Conservation (phyloP, 2,329 filamentous ascomycete genomes). For the Hypoxylon sp. region DNA sequence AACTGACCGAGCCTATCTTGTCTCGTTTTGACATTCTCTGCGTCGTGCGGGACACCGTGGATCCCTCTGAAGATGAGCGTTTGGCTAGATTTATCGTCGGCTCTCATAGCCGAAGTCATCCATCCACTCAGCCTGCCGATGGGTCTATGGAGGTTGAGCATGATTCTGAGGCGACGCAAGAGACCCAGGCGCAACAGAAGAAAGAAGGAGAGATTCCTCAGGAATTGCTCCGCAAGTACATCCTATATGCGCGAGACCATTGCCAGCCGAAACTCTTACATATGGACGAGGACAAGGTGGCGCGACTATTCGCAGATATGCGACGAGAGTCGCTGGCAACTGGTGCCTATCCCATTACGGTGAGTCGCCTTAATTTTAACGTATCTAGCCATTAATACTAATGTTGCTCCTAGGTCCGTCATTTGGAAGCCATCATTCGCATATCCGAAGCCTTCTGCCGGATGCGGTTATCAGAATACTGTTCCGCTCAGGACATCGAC, state of each 20-base stretch:
- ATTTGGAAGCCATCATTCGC: slow-evolving; percentile 97
- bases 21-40: slow-evolving; percentile 98
- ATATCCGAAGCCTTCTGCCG: slow-evolving; percentile 95
- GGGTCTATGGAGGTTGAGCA: slow-evolving; percentile 76
- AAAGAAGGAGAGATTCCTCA: slow-evolving; percentile 85
- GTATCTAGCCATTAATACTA: slow-evolving; percentile 33
- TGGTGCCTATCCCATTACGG: slow-evolving; percentile 97
- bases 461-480: slow-evolving; percentile 98
- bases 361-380: slow-evolving; percentile 65
- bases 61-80: slow-evolving; percentile 91
- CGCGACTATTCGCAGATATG: slow-evolving; percentile 96
- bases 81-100: slow-evolving; percentile 95
- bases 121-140: slow-evolving; percentile 65
- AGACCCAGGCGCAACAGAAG: slow-evolving; percentile 51
- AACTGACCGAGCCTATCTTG: slow-evolving; percentile 95
- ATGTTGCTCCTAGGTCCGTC: slow-evolving; percentile 78
- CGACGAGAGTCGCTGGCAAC: slow-evolving; percentile 91
- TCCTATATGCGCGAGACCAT: slow-evolving; percentile 91
- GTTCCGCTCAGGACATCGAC: slow-evolving; percentile 90
- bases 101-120: slow-evolving; percentile 91
- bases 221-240: slow-evolving; percentile 94
- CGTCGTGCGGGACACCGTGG: slow-evolving; percentile 95
- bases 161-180: slow-evolving; percentile 60
- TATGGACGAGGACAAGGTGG: slow-evolving; percentile 97
- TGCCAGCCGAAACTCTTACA: slow-evolving; percentile 94